A percentile compares a stretch with the other conserved stretches of the same genome.
These are phyloP conservation scores for Phyllosticta ampelicida DNA, from an alignment of 2,329 filamentous ascomycete genomes.

Conservation along the genomic window DNA sequence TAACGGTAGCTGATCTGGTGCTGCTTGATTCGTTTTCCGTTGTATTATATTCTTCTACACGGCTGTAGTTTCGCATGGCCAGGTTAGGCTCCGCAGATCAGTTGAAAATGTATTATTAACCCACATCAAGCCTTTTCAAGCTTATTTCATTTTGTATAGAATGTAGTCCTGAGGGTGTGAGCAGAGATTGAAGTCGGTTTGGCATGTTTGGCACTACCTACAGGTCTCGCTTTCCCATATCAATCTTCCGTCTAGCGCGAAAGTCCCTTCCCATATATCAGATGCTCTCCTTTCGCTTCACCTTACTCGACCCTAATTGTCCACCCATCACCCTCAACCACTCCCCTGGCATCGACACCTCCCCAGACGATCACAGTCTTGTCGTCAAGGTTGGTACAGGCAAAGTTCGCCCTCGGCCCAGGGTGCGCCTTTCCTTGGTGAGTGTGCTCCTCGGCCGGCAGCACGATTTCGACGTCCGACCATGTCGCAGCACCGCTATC, in stretches of 20 bases:
- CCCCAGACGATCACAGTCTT: conserved; percentile 33
- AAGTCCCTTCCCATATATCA: no score
- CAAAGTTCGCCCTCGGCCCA: conserved; percentile 33
- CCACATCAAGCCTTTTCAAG: no score
- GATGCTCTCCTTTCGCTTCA: not conserved
- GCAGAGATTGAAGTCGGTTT: no score
- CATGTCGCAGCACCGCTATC: conserved; percentile 32
- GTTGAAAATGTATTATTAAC: not conserved
- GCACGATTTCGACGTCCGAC: conserved; percentile 32
- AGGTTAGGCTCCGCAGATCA: not conserved
- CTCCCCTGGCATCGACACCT: conserved; percentile 32
- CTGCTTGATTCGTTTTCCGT: not conserved
- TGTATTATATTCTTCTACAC: not conserved
- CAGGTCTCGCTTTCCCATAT: no score
- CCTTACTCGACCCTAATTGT: conserved; percentile 27
- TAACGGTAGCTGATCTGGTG: not conserved
- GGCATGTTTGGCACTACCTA: no score
- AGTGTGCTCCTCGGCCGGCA: conserved; percentile 23
- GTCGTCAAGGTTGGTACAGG: conserved; percentile 28
- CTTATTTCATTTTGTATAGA: no score
- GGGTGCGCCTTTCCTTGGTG: conserved; percentile 34
- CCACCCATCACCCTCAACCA: conserved; percentile 36
- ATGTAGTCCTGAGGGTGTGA: no score
- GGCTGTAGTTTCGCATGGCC: not conserved
- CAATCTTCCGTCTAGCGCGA: no score